Evolutionary conservation across 1,284 basidiomycete species (phyloP).

Genomic region (Papiliotrema laurentii): DNA sequence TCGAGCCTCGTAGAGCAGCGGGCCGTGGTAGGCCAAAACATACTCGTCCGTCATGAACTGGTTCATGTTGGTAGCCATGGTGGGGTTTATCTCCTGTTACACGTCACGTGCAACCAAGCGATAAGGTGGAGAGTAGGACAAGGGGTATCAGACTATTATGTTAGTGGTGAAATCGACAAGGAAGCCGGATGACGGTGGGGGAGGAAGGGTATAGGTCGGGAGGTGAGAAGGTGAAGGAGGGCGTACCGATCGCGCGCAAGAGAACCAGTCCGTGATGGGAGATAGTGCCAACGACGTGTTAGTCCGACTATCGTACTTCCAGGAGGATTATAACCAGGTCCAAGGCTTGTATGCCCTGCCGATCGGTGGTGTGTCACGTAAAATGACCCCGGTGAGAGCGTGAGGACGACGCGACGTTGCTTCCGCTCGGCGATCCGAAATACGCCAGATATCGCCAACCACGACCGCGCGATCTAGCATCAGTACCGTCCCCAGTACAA

Average conservation of each 20-base stretch:
- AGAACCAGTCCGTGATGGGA: not conserved
- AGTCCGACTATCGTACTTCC: not conserved
- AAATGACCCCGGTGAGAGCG: too few species aligned
- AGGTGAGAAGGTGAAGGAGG: not conserved
- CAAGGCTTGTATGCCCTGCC: too few species aligned
- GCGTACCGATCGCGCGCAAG: not conserved
- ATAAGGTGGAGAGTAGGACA: not conserved
- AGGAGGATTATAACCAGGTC: too few species aligned
- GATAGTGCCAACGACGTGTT: not conserved
- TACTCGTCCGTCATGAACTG: slow-evolving; percentile 60
- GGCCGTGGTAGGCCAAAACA: slow-evolving; percentile 90
- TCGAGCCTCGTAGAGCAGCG: slow-evolving; percentile 92
- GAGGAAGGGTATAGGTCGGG: not conserved
- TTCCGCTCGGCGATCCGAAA: not conserved
- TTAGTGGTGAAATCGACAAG: not conserved
- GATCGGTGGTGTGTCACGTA: too few species aligned
- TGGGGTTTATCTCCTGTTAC: too few species aligned
- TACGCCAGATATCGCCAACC: not conserved
- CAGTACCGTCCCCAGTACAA: not conserved
- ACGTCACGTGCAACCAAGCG: too few species aligned
- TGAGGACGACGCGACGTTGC: not conserved
- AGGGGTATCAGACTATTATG: not conserved
- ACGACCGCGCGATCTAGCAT: too few species aligned
- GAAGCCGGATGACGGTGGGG: not conserved
- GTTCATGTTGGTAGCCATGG: slow-evolving; percentile 31